These are phyloP conservation scores for Cladophialophora bantiana DNA, from an alignment of 2,329 filamentous ascomycete species.

Conservation along the genomic window DNA sequence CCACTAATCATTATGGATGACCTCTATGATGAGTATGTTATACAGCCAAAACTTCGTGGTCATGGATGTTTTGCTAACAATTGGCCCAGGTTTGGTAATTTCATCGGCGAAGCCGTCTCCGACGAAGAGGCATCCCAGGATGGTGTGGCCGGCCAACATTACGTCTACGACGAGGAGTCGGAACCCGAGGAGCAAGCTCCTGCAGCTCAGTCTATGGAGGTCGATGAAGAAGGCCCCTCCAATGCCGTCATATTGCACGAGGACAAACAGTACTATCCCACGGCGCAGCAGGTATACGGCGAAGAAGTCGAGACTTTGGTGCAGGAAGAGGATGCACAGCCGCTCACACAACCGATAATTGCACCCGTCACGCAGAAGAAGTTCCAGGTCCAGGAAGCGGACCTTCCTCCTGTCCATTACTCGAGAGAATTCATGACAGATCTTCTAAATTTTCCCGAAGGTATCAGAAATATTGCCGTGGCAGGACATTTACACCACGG, in stretches of 20 bases:
- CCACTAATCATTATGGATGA: slow-evolving; percentile 27
- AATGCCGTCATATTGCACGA: slow-evolving; percentile 98
- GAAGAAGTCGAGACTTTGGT: slow-evolving; percentile 93
- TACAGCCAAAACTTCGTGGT: neutral
- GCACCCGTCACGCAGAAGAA: slow-evolving; percentile 93
- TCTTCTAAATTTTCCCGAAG: slow-evolving; percentile 93
- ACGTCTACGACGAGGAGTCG: slow-evolving; percentile 76
- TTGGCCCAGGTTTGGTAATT: slow-evolving; percentile 84
- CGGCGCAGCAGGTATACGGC: slow-evolving; percentile 95
- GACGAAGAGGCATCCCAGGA: slow-evolving; percentile 85
- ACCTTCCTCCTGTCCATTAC: slow-evolving; percentile 87
- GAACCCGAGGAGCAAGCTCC: slow-evolving; percentile 67
- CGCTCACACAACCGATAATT: slow-evolving; percentile 89
- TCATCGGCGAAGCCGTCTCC: slow-evolving; percentile 90
- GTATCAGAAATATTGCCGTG: slow-evolving; percentile 90
- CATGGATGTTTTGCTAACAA: slow-evolving; percentile 11
- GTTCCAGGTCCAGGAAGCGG: slow-evolving; percentile 90
- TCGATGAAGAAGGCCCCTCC: slow-evolving; percentile 88
- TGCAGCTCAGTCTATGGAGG: slow-evolving; percentile 84
- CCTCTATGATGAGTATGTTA: slow-evolving; percentile 83
- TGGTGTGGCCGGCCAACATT: slow-evolving; percentile 78
- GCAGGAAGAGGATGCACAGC: slow-evolving; percentile 95
- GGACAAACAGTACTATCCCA: slow-evolving; percentile 99
- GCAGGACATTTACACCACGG: slow-evolving; percentile 95
- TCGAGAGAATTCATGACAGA: slow-evolving; percentile 93